These are phyloP conservation scores for Mycosarcoma mackinlayi DNA, from an alignment of 1,284 basidiomycete species.

Conservation along the genomic window DNA sequence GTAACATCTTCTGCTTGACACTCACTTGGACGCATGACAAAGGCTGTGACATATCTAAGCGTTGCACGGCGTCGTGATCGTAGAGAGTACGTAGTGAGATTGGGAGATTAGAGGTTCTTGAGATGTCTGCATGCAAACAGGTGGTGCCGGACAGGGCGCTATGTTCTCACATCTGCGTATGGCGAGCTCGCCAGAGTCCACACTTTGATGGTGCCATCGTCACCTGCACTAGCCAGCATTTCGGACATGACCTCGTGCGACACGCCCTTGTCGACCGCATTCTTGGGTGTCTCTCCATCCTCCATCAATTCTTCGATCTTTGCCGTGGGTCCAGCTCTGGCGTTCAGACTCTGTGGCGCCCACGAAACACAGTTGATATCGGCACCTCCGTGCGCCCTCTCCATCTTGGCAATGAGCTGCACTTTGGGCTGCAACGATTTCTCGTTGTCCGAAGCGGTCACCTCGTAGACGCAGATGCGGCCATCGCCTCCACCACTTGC, in stretches of 20 bases:
- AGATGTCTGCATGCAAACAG: background rate
- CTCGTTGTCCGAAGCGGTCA: conserved; percentile 67
- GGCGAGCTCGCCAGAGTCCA: conserved; percentile 71
- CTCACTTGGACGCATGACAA: too few relatives aligned
- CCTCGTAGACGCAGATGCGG: conserved; percentile 78
- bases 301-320: conserved; percentile 43
- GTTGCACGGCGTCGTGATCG: too few relatives aligned
- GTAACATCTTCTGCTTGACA: too few relatives aligned
- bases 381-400: conserved; percentile 77
- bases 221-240: conserved; percentile 80
- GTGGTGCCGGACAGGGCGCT: too few relatives aligned
- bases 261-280: conserved; percentile 12
- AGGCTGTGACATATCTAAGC: too few relatives aligned
- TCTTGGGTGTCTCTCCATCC: conserved; percentile 54
- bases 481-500: conserved; percentile 83
- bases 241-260: conserved; percentile 69
- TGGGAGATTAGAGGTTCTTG: conserved; percentile 12
- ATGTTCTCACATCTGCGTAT: conserved; percentile 17
- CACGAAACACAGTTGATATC: conserved; percentile 83
- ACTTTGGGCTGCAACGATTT: conserved; percentile 29
- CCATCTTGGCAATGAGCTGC: conserved; percentile 50
- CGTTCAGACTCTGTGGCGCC: conserved; percentile 71
- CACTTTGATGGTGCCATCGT: conserved; percentile 79
- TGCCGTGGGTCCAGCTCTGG: conserved; percentile 32
- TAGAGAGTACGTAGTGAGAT: too few relatives aligned